Conservation (phyloP, 495 filamentous ascomycete genomes). For the Jackrogersella minutella region DNA sequence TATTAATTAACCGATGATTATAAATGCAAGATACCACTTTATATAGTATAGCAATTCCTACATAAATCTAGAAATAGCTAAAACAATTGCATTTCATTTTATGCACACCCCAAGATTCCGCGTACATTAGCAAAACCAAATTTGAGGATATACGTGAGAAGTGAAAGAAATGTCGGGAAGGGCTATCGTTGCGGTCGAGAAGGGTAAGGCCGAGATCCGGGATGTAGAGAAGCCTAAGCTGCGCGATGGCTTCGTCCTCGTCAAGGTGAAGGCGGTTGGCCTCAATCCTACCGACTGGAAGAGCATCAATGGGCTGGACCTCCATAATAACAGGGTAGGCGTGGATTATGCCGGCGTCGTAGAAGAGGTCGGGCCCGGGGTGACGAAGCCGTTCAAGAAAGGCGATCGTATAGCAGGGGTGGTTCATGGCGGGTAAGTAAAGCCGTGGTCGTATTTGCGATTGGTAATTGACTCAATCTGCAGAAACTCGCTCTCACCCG, state of each 20-base stretch:
- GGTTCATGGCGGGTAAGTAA: conserved; percentile 42
- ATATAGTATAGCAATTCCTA: no score
- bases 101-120: neutral
- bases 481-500: conserved; percentile 19
- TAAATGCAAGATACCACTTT: no score
- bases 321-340: conserved; percentile 25
- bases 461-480: neutral
- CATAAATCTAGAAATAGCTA: no score
- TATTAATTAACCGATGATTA: no score
- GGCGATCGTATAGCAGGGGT: conserved; percentile 54
- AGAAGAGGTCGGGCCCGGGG: conserved; percentile 46
- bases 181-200: conserved; percentile 36
- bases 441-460: neutral
- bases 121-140: neutral
- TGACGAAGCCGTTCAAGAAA: conserved; percentile 44
- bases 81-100: neutral
- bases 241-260: conserved; percentile 56
- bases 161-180: conserved; percentile 24
- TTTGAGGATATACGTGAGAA: neutral
- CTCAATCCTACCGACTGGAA: conserved; percentile 70
- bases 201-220: conserved; percentile 33
- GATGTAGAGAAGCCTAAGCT: conserved; percentile 49
- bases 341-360: conserved; percentile 53
- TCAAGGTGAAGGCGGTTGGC: conserved; percentile 60
- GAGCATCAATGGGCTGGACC: conserved; percentile 45